Base-by-base conservation (phyloP, 2,329 filamentous ascomycete genomes). In the Rugonectria rugulosa region DNA sequence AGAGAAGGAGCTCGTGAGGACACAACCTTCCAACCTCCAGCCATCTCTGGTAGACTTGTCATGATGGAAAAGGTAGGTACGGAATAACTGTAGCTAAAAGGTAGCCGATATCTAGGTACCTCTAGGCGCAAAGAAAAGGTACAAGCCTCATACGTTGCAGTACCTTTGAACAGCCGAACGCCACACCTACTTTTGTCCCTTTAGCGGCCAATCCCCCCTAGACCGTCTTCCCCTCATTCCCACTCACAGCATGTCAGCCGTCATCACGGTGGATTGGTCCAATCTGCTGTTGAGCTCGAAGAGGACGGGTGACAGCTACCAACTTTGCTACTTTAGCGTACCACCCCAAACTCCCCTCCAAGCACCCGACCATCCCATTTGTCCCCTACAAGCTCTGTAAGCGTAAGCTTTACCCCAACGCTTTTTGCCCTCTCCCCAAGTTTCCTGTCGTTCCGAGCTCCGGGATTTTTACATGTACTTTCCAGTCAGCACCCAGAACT, bases 101-200 rank as follows among this genome's bases (percentile, higher is more conserved):
- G n/a, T n/a, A n/a, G n/a, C n/a, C n/a, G n/a, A n/a, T n/a, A n/a
- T n/a, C n/a, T n/a, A n/a, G n/a, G n/a, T n/a, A n/a, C n/a, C n/a
- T n/a, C n/a, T n/a, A n/a, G n/a, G n/a, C n/a, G n/a, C n/a, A 12
- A n/a, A 32, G 29, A 32, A 32, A 7, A 12, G 29, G 36, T 38
- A 38, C 36, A 32, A 32, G 7, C 29, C 10, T 17, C 19, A 5
- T 21, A 20, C 36, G 17, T 21, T 17, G 29, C 14, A 15, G 23
- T 47, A n/a, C 44, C 11, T 10, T 15, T 15, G 48, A 37, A 29
- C 38, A 29, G 20, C 44, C 52, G 20, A 52, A 62, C 61, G 63
- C 63, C 63, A 66, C 63, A 66, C 63, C 61, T 62, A 62, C 24
- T 48, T 53, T 60, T n/a, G n/a, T 60, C 37, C 6, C 19, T 32